Base-by-base conservation (phyloP, 768 basidiomycete genomes). In the Tricholoma matsutake region DNA sequence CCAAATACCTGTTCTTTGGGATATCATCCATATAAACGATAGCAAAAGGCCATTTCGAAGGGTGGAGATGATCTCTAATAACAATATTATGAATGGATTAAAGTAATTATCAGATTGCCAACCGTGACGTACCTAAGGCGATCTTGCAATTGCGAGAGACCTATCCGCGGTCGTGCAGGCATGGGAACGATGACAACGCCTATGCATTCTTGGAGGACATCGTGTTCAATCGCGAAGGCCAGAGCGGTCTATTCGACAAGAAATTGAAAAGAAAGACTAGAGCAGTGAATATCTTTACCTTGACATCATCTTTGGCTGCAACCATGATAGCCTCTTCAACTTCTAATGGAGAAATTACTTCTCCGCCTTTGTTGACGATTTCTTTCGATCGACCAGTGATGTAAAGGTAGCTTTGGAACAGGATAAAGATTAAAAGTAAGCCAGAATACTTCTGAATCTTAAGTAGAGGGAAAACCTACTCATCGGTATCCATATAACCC, bases 311-410 rank as follows among this genome's bases (percentile, higher is more conserved):
- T 68, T 75, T 78, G 4, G 78, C 78, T 10, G 75, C 77, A 16
- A 71, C 75, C 41, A 75, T 69, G 39, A 87, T 71, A 3, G 85
- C 85, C 58, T 84, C 81, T 70, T 87, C 85, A 22, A 87, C 72
- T 70, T 87, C 84, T 60, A 86, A 81, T 1, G 85, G 85, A 3
- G 81, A 83, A 43, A 85, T 79, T 56, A 85, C 84, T 71, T 86
- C 84, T 7, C 85, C 85, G 16, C 84, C 85, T 64, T 82, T 80
- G 65, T 82, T 81, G 63, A 83, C 84, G 61, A 84, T 82, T 72
- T 86, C 85, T 67, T 86, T 86, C 18, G 83, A 78, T 25, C 83
- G 76, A 9, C 84, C 85, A 0, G 84, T 85, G 63, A 86, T 79
- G 60, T 76, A 78, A 3, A 86, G 65, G 62, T 78, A 75, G 37